Evolutionary conservation across 208 protist species (phyloP), one percentile per base, ranked within the genome.

Genomic region (Acanthamoeba pearcei): DNA sequence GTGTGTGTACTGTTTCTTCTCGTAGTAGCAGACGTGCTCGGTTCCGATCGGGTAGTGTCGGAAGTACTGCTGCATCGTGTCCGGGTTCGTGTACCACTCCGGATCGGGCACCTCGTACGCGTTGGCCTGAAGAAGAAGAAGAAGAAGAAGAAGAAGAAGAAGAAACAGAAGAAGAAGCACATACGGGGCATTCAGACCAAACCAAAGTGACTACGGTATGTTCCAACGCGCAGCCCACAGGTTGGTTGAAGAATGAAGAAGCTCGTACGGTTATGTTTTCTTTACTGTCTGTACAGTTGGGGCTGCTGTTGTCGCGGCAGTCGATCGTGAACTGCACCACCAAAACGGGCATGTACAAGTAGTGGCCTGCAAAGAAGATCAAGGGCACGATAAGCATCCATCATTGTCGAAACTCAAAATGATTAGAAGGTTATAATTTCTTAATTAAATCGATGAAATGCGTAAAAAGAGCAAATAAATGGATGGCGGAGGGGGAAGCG

Each of bases 241-340:
- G 38, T 42, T 3, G 38, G 3, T 42, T 1, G 3, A 42, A 13
- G 46, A 83, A n/a, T 4, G 49, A 13, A 13, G 15, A 51, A 83
- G 46, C 29, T 1, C 27, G 38, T 83, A 83, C 74, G 22, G 17
- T 22, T 19, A 83, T 53, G 17, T 24, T 53, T 53, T 83, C 17
- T 53, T 83, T 42, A 35, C 42, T n/a, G 46, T 83, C 35, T 55
- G 74, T 83, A n/a, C 74, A 83, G 74, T 83, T 83, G 22, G 74
- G 17, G 12, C 32, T 12, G 74, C 74, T 51, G 17, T 22, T 78
- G 38, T 42, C 55, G 19, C 15, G 19, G 46, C 74, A 83, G 17
- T 83, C 74, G 74, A 83, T 83, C 32, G 38, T 83, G 74, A 83
- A 83, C 74, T 83, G 13, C 38, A 83, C 74, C 38, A 83, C 13